Evolutionary conservation across 2,329 filamentous ascomycete genomes (phyloP).

Genomic region (Colletotrichum lupini): DNA sequence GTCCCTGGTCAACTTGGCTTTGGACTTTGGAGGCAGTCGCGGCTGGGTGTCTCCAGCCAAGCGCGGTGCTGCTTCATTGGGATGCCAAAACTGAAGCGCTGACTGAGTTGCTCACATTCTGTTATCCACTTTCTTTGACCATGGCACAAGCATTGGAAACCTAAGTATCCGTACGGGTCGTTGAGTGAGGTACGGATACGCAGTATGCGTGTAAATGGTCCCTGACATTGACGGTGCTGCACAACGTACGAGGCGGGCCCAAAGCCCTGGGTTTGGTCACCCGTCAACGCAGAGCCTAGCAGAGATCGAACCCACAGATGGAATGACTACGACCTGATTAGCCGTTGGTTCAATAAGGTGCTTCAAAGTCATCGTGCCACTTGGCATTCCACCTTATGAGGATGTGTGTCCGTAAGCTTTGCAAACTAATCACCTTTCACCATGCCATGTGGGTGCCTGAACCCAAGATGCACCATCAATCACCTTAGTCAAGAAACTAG

Average conservation of each 20-base stretch:
- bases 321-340: conserved; percentile 1
- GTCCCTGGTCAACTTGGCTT: neutral
- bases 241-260: conserved; percentile 19
- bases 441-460: neutral
- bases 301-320: conserved; percentile 7
- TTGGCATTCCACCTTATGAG: neutral
- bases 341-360: neutral
- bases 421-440: neutral
- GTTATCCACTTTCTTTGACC: neutral
- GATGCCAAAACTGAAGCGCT: neutral
- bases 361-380: conserved; percentile 9
- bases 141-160: neutral
- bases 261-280: conserved; percentile 8
- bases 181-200: neutral
- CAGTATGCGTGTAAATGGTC: neutral
- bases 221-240: conserved; percentile 2
- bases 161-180: neutral
- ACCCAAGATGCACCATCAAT: neutral
- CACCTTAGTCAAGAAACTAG: conserved; percentile 3
- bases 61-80: too few relatives aligned
- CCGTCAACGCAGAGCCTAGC: neutral
- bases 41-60: too few relatives aligned
- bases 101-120: neutral
- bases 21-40: neutral
- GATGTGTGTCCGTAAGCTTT: neutral